A percentile compares a stretch with the other conserved stretches of the same genome.
Conservation (phyloP, 2,329 filamentous ascomycete genomes). For the Amesomyces nigricolor region DNA sequence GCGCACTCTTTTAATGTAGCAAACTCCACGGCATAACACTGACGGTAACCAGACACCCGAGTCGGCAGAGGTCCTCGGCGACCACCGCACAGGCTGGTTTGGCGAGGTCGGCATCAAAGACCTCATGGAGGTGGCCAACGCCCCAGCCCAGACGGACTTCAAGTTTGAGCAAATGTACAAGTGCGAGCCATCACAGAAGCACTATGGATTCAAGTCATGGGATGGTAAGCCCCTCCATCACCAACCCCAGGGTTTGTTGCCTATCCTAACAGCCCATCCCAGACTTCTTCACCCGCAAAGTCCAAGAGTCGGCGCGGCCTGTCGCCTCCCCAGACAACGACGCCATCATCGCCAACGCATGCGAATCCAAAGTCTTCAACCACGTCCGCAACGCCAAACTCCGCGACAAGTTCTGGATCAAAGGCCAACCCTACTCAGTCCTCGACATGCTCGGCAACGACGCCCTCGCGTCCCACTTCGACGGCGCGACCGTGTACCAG, state of each 20-base stretch:
- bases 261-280: slow-evolving; percentile 2
- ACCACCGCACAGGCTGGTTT: slow-evolving; percentile 48
- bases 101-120: slow-evolving; percentile 43
- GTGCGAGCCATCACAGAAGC: slow-evolving; percentile 49
- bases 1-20: not conserved
- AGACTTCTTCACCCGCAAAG: slow-evolving; percentile 57
- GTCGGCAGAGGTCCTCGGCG: slow-evolving; percentile 47
- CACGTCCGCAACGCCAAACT: slow-evolving; percentile 45
- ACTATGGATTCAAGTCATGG: slow-evolving; percentile 62
- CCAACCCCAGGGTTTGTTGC: too few species aligned
- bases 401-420: slow-evolving; percentile 62
- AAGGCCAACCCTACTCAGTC: slow-evolving; percentile 62
- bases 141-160: slow-evolving; percentile 36
- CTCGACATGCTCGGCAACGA: slow-evolving; percentile 58
- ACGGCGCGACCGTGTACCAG: slow-evolving; percentile 62
- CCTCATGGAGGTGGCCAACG: slow-evolving; percentile 48
- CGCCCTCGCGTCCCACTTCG: slow-evolving; percentile 47
- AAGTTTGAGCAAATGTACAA: slow-evolving; percentile 56
- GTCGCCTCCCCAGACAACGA: slow-evolving; percentile 51
- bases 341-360: slow-evolving; percentile 54
- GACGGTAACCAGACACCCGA: slow-evolving; percentile 37
- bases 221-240: slow-evolving; percentile 39
- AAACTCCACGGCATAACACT: not conserved
- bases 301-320: slow-evolving; percentile 51
- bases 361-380: slow-evolving; percentile 57